Evolutionary conservation across 2,329 filamentous ascomycete species (phyloP), one percentile per base, ranked within the genome.

Genomic region (Venturia effusa): DNA sequence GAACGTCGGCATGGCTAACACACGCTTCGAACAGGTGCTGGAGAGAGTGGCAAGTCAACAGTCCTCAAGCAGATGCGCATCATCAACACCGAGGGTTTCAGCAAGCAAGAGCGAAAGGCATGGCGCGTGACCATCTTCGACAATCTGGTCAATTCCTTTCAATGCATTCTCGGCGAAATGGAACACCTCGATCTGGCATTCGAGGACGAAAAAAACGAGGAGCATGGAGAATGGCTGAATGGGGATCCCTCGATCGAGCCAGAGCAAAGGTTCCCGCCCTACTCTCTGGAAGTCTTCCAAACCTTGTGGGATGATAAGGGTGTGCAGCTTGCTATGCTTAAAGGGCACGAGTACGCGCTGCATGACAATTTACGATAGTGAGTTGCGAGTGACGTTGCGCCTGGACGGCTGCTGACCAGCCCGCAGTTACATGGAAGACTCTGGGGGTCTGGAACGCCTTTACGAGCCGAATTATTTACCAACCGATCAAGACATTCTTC

Each of bases 11-110:
- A 13, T 34, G 41, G 59, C 64, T 64, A 61, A 62, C 34, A 37
- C 30, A 15, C 15, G 40, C 27, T 62, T 19, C 34, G 7, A 17
- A n/a, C 69, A 97, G 92, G 93, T 75, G 93, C 93, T 71, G 93
- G 93, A 73, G 93, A 97, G 78, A 94, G 89, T 65, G 90, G 93
- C 68, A 97, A 97, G 78, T 97, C 93, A 10, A 97, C 93, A 1
- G 92, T 97, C 66, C 84, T 97, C 68, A 97, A 97, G 80, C 93
- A 97, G 81, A 97, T 99, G 94, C 93, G 93, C 75, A 87, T 99
- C 76, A 97, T 99, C 70, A 94, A 97, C 75, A 87, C 91, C 17
- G 87, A 92, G 75, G 93, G 94, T 61, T 97, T 97, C 79, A 90
- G 86, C 72, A 89, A 90, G 71, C 86, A 85, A 68, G 94, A 97